Base-by-base conservation (phyloP, 495 filamentous ascomycete genomes). In the Cryomyces antarcticus region DNA sequence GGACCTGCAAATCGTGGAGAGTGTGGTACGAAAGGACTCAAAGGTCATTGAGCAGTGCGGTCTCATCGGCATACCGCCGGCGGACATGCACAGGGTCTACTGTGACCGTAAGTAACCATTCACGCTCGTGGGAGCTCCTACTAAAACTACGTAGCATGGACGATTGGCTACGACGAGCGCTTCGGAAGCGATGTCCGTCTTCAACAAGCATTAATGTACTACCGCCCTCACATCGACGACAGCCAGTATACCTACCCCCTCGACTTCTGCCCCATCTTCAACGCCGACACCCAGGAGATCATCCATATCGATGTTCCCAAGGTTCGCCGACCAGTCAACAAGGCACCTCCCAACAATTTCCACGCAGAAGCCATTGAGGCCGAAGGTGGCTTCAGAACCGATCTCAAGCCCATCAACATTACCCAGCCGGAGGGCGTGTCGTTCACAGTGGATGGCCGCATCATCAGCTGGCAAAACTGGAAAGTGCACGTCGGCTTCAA, bases 131-230 rank as follows among this genome's bases (percentile, higher is more conserved):
- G 6, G 2, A 3, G 24, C 7, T 43, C 6, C 9, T 6, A 24
- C 9, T 11, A 55, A 39, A 7, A 30, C 37, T 7, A n/a, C 38
- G 4, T 49, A 82, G 83, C 87, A 9, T 95, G 87, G 87, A 93
- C 87, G 10, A 93, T 95, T 61, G 87, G 87, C 13, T 93, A 84
- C 52, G 87, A 95, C 53, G 85, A 92, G 64, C 77, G 87, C 5
- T 88, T 86, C 51, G 86, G 87, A 41, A 86, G 62, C 52, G 69
- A 67, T 31, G 68, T 84, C 29, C 78, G 87, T 44, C 70, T 94
- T 11, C 87, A 95, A 55, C 87, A 95, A 59, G 87, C 85, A 11
- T 64, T 95, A 33, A 93, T 94, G 82, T 95, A 95, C 65, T 95
- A 93, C 58, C 75, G 87, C 27, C 87, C 85, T 11, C 69, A 86